Conservation (phyloP, 441 rosid species). For the Populus tomentosa region DNA sequence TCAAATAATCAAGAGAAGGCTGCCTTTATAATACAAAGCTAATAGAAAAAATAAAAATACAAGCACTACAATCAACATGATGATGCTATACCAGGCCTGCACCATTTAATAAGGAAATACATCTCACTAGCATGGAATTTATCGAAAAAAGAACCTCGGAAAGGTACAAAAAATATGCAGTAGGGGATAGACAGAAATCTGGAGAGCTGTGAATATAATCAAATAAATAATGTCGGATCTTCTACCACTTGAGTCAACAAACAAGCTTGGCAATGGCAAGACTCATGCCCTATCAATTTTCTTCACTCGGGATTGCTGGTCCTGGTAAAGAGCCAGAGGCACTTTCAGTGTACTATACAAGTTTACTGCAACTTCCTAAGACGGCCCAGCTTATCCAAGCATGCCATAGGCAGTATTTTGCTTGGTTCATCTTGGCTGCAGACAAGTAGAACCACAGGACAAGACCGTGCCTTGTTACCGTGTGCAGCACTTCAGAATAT, state of each 20-base stretch:
- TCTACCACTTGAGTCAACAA: conserved; percentile 14
- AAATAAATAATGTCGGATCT: conserved; percentile 18
- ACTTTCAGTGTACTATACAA: conserved; percentile 25
- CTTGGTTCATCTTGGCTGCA: conserved; percentile 9
- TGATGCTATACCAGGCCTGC: neutral
- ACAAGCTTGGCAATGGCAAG: conserved; percentile 12
- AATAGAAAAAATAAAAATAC: neutral
- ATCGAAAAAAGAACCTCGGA: neutral
- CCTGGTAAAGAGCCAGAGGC: neutral
- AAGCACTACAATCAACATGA: neutral
- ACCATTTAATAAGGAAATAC: conserved; percentile 7
- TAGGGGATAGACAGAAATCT: conserved; percentile 10
- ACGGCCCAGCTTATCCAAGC: conserved; percentile 7
- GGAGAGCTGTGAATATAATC: conserved; percentile 1
- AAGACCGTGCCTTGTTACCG: conserved; percentile 6
- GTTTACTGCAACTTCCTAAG: conserved; percentile 3
- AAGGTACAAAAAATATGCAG: neutral
- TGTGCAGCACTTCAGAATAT: conserved; percentile 15
- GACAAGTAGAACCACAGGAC: conserved; percentile 1
- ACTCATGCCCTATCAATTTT: neutral
- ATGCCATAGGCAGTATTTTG: neutral
- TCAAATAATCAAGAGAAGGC: neutral
- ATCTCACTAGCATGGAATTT: conserved; percentile 2
- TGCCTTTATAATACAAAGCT: neutral
- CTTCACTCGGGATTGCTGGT: conserved; percentile 1